Evolutionary conservation across 2,329 filamentous ascomycete species (phyloP).

Genomic region (Fusarium staphyleae): DNA sequence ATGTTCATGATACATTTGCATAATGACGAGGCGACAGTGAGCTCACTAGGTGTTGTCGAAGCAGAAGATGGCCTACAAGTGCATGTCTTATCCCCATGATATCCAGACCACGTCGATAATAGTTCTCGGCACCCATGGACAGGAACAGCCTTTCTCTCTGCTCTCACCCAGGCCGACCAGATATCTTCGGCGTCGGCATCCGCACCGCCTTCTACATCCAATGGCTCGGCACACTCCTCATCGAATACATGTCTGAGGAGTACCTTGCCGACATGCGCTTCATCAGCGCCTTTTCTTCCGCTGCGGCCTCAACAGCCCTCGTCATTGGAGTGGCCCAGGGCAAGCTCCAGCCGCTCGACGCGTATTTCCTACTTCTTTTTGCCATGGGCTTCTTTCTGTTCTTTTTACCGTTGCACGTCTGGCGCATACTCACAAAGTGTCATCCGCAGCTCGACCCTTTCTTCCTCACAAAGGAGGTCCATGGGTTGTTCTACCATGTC

Average conservation of each 20-base stretch:
- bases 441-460: conserved; percentile 44
- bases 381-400: conserved; percentile 44
- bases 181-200: conserved; percentile 48
- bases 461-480: conserved; percentile 37
- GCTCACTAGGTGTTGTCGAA: background rate
- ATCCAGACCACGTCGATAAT: background rate
- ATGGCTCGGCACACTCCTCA: conserved; percentile 46
- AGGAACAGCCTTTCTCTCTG: conserved; percentile 29
- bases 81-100: conserved; percentile 20
- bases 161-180: conserved; percentile 38
- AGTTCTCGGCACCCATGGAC: background rate
- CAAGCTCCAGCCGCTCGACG: conserved; percentile 41
- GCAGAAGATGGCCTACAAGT: conserved; percentile 32
- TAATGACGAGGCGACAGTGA: background rate
- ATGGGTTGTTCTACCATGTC: conserved; percentile 38
- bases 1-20: conserved; percentile 4
- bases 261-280: conserved; percentile 43
- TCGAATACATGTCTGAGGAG: conserved; percentile 43
- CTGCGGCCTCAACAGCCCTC: conserved; percentile 39
- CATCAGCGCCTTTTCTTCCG: conserved; percentile 45
- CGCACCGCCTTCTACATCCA: conserved; percentile 47
- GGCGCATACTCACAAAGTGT: conserved; percentile 45
- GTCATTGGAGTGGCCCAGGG: conserved; percentile 37
- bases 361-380: conserved; percentile 45
- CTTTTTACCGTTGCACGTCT: conserved; percentile 45